Base-by-base conservation (phyloP, 75 land plant species). In the Cupressus sempervirens region DNA sequence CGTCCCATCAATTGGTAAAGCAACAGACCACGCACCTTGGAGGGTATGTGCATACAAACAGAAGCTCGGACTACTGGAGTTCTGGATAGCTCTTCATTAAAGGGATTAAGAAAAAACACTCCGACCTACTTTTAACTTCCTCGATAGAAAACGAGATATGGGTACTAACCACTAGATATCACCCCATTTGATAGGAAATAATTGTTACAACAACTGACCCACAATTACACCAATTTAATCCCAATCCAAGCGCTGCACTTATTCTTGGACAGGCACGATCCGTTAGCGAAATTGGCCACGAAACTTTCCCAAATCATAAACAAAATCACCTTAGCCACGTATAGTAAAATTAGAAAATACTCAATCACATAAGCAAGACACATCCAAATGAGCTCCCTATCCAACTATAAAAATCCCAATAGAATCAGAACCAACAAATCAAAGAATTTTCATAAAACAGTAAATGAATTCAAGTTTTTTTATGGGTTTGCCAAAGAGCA, bases 401-500 rank as follows among this genome's bases (percentile, higher is more conserved):
- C 12, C 11, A 70, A 30, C 74, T 30, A 12, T 29, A 70, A 70
- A 70, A 70, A 70, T 12, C 12, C 14, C 7, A 30, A 7, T 30
- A 32, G 32, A 72, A 12, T 32, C 30, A 12, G 36, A 32, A 72
- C 7, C 2, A 72, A 11, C 35, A 72, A 32, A 30, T 13, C 4
- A 72, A 30, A 11, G 12, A 41, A 16, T 18, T 30, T 36, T 3
- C 56, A 67, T 30, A 35, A 83, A 52, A 29, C 3, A 54, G 2
- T 7, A 36, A 58, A 18, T 36, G 8, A 83, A 72, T 48, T 48
- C 1, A 48, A 48, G 52, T 48, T 10, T 48, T 48, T 48, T 10
- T 10, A n/a, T 79, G 81, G 81, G 50, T 41, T 83, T 83, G 32
- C 8, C 7, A n/a, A 84, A 20, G 26, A 53, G 18, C 74, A 87